A percentile compares a stretch with the other conserved stretches of the same genome.
Evolutionary conservation across 371 early-diverging fungal species (phyloP).

Genomic region (Phascolomyces articulosus): DNA sequence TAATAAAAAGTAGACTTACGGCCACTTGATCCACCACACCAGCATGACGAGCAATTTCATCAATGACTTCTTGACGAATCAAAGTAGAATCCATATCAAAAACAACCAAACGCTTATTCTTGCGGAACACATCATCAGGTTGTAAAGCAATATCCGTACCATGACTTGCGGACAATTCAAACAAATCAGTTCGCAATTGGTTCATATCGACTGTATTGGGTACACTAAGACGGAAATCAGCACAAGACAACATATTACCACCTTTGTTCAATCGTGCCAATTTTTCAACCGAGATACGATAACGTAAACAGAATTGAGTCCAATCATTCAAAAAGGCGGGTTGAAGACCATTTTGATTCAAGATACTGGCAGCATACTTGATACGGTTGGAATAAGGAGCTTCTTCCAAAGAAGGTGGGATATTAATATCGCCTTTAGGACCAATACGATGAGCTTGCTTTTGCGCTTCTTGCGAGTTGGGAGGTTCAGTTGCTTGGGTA

Average conservation of each 20-base stretch:
- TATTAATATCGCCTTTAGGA: constrained; percentile 39
- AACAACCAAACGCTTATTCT: constrained; percentile 91
- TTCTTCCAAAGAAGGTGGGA: constrained; percentile 71
- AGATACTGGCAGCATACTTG: constrained; percentile 83
- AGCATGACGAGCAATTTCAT: constrained; percentile 92
- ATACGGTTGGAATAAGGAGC: constrained; percentile 81
- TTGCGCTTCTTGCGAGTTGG: constrained; percentile 22
- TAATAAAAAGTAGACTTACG: constrained; percentile 47
- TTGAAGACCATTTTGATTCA: constrained; percentile 78
- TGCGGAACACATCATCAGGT: constrained; percentile 84
- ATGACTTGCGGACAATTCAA: constrained; percentile 68
- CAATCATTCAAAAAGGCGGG: constrained; percentile 75
- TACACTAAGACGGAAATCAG: constrained; percentile 80
- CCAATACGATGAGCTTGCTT: constrained; percentile 25
- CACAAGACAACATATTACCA: constrained; percentile 61
- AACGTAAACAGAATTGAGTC: constrained; percentile 69
- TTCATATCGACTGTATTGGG: constrained; percentile 67
- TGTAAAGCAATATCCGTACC: constrained; percentile 89
- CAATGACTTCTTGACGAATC: constrained; percentile 98
- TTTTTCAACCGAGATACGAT: constrained; percentile 82
- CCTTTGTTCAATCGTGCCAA: constrained; percentile 74
- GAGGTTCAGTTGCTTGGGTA: constrained; percentile 64
- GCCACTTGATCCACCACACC: constrained; percentile 93
- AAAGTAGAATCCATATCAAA: constrained; percentile 99
- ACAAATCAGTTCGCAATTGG: constrained; percentile 67